Percentiles rank a stretch among this genome's conserved stretches.
Conservation (phyloP, 1,284 basidiomycete genomes). For the Malassezia sp. region DNA sequence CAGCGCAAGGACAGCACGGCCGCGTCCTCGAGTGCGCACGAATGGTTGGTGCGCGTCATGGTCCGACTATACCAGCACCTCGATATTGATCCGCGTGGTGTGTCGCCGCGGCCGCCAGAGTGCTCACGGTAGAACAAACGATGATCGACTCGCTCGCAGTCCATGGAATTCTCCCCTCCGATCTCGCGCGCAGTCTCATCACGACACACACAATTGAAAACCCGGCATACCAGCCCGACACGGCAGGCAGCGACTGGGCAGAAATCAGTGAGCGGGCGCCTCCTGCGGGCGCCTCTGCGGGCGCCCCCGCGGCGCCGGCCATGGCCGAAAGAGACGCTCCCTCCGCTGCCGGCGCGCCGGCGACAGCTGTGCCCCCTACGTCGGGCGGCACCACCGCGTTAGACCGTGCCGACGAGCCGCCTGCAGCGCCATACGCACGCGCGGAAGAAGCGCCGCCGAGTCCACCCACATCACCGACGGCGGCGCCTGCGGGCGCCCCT, state of each 20-base stretch:
- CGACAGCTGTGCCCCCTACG: too few species aligned
- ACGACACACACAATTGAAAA: conserved; percentile 41
- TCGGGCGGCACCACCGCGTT: too few species aligned
- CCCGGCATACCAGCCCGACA: conserved; percentile 43
- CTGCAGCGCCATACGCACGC: not conserved
- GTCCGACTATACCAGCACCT: conserved; percentile 45
- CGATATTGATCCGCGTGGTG: conserved; percentile 38
- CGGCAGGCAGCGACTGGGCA: too few species aligned
- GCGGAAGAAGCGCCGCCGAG: not conserved
- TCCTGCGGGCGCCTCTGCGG: too few species aligned
- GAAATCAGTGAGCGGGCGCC: too few species aligned
- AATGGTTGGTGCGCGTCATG: conserved; percentile 42
- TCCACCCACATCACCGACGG: not conserved
- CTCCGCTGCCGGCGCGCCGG: too few species aligned
- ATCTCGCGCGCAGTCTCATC: conserved; percentile 40
- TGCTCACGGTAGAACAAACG: conserved; percentile 23
- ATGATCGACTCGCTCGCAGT: conserved; percentile 44
- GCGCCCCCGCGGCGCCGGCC: too few species aligned
- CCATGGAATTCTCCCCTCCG: conserved; percentile 40
- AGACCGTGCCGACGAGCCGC: not conserved
- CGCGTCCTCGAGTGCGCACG: conserved; percentile 28
- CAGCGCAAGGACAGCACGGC: not conserved
- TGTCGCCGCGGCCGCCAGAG: not conserved
- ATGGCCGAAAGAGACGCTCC: too few species aligned
- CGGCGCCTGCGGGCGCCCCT: not conserved